These are phyloP conservation scores for Raphanus sativus DNA, from an alignment of 345 rosid genomes.

Conservation along the genomic window DNA sequence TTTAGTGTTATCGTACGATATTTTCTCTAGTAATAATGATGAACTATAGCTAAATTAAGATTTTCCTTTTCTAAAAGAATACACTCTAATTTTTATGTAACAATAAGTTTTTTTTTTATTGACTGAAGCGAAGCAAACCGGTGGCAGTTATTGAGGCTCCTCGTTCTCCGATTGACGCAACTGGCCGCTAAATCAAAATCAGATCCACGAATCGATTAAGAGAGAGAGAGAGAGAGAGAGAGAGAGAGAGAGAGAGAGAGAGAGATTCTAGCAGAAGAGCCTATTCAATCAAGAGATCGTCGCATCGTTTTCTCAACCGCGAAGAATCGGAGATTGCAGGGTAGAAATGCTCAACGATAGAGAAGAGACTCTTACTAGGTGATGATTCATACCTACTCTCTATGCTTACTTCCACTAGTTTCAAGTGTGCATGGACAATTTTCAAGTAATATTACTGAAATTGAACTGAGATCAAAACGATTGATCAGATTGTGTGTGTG, in stretches of 20 bases:
- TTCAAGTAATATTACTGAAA: too few relatives aligned
- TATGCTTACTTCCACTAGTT: conserved; percentile 17
- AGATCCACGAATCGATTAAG: neutral
- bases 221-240: too few relatives aligned
- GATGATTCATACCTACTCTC: conserved; percentile 10
- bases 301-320: neutral
- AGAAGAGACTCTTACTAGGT: conserved; percentile 65
- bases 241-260: neutral
- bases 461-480: neutral
- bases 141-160: neutral
- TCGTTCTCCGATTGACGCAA: neutral
- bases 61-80: neutral
- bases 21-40: neutral
- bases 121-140: neutral
- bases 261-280: neutral
- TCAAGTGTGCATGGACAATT: neutral
- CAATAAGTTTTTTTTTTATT: too few relatives aligned
- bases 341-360: conserved; percentile 45
- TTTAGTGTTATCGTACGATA: too few relatives aligned
- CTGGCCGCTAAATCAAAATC: neutral
- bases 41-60: neutral
- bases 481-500: neutral
- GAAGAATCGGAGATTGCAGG: conserved; percentile 2
- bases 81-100: too few relatives aligned
- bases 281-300: conserved; percentile 25